phyloP scores from a whole-genome alignment of 2,329 filamentous ascomycete species.

The Cladophialophora immunda region DNA sequence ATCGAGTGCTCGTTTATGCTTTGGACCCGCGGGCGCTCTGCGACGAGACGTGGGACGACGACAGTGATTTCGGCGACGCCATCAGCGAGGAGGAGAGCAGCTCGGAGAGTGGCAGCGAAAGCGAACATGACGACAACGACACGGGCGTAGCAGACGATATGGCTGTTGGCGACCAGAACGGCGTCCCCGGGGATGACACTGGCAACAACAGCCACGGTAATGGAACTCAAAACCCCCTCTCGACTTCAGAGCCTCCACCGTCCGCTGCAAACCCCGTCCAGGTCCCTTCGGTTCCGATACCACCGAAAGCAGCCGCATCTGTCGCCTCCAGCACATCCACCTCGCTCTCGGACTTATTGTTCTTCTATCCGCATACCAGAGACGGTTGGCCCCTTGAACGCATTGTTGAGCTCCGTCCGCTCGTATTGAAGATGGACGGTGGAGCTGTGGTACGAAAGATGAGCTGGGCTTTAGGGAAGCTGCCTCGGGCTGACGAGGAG shows the following conservation, averaged over 20 bases:
- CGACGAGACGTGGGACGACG: slow-evolving; percentile 42
- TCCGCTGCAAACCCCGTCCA: neutral
- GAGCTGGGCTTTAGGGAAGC: slow-evolving; percentile 24
- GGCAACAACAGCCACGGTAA: neutral
- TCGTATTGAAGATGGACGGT: slow-evolving; percentile 34
- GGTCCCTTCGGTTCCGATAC: neutral
- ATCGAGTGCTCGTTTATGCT: slow-evolving; percentile 52
- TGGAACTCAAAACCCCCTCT: neutral
- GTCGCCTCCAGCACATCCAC: slow-evolving; percentile 10
- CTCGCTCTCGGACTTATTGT: neutral
- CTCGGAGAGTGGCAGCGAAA: neutral
- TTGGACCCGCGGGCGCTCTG: slow-evolving; percentile 50
- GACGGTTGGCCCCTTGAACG: slow-evolving; percentile 25
- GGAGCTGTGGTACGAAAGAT: slow-evolving; percentile 37
- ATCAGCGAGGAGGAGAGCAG: slow-evolving; percentile 3
- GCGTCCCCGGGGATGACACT: neutral
- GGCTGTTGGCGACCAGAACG: neutral
- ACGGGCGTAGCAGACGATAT: neutral
- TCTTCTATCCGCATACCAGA: slow-evolving; percentile 26
- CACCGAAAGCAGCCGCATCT: slow-evolving; percentile 13
- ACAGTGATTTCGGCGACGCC: neutral
- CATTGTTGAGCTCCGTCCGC: slow-evolving; percentile 32
- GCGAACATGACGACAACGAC: neutral
- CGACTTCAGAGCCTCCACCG: neutral
- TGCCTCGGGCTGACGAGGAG: neutral